Conservation (phyloP, 2,329 filamentous ascomycete species). For the Daldinia eschscholtzii region DNA sequence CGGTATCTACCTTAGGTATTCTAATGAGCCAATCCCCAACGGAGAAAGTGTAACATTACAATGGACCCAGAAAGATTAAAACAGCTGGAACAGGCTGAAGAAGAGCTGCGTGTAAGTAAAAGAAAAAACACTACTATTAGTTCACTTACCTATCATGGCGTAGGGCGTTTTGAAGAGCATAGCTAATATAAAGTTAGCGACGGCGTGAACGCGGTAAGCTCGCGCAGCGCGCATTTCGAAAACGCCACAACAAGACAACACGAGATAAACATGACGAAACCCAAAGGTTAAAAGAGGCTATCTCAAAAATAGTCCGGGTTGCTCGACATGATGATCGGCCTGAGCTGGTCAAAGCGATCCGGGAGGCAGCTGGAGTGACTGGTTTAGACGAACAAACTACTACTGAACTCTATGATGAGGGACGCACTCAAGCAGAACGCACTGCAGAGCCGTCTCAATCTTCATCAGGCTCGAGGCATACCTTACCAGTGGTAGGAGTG, state of each 20-base stretch:
- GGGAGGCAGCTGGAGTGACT: constrained; percentile 40
- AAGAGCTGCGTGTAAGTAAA: constrained; percentile 30
- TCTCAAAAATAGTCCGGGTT: constrained; percentile 41
- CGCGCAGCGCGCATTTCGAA: constrained; percentile 52
- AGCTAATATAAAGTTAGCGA: constrained; percentile 40
- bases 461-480: neutral
- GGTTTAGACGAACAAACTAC: constrained; percentile 34
- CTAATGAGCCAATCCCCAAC: neutral
- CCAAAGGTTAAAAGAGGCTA: constrained; percentile 42
- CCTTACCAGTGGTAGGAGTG: neutral
- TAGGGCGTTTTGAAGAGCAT: neutral
- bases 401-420: neutral
- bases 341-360: constrained; percentile 38
- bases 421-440: neutral
- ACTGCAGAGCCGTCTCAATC: neutral
- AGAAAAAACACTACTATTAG: neutral
- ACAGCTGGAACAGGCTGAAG: constrained; percentile 30
- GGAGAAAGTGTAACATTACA: constrained; percentile 11
- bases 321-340: constrained; percentile 32
- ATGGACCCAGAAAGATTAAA: constrained; percentile 33
- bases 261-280: constrained; percentile 44
- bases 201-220: constrained; percentile 51
- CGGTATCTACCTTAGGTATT: neutral
- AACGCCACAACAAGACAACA: constrained; percentile 46
- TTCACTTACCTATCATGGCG: neutral